These are phyloP conservation scores for Huntiella savannae DNA, from an alignment of 2,329 filamentous ascomycete genomes.

Conservation along the genomic window DNA sequence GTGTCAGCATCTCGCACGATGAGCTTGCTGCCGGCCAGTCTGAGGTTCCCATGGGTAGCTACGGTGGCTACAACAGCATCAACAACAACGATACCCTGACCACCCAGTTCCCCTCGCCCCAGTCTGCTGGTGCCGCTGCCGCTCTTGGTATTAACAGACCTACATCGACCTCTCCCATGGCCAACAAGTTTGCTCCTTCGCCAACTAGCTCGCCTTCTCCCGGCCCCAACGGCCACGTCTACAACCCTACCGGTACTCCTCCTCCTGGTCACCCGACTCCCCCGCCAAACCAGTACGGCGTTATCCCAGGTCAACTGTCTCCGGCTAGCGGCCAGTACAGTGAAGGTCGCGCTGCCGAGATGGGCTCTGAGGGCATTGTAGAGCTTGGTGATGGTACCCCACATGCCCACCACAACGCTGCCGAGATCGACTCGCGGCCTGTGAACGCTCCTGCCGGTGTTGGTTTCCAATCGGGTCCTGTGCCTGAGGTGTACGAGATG, in stretches of 20 bases:
- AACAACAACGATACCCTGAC: slow-evolving; percentile 11
- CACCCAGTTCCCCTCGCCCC: slow-evolving; percentile 17
- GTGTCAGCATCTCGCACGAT: slow-evolving; percentile 17
- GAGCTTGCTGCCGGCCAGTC: slow-evolving; percentile 22
- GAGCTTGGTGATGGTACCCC: slow-evolving; percentile 17
- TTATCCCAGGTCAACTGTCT: too few species aligned
- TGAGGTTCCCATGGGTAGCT: slow-evolving; percentile 23
- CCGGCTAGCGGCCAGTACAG: not conserved
- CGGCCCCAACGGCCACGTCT: slow-evolving; percentile 1
- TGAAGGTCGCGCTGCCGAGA: slow-evolving; percentile 8
- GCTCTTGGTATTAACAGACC: slow-evolving; percentile 10
- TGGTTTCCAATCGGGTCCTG: slow-evolving; percentile 18
- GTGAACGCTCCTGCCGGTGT: slow-evolving; percentile 12
- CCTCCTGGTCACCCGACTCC: slow-evolving; percentile 10
- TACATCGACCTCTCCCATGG: slow-evolving; percentile 15
- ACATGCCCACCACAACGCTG: slow-evolving; percentile 20
- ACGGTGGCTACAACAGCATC: slow-evolving; percentile 12
- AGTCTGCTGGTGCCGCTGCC: slow-evolving; percentile 10
- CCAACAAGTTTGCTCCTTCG: slow-evolving; percentile 13
- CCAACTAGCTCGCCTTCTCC: slow-evolving; percentile 12
- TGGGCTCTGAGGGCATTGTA: slow-evolving; percentile 15
- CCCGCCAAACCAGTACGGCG: not conserved
- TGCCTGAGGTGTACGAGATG: slow-evolving; percentile 23
- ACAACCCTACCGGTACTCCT: slow-evolving; percentile 1
- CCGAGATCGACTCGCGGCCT: slow-evolving; percentile 22